Percentiles rank a stretch among this genome's conserved stretches.
Evolutionary conservation across 1,284 basidiomycete species (phyloP).

Genomic region (Austroboletus rostrupii): DNA sequence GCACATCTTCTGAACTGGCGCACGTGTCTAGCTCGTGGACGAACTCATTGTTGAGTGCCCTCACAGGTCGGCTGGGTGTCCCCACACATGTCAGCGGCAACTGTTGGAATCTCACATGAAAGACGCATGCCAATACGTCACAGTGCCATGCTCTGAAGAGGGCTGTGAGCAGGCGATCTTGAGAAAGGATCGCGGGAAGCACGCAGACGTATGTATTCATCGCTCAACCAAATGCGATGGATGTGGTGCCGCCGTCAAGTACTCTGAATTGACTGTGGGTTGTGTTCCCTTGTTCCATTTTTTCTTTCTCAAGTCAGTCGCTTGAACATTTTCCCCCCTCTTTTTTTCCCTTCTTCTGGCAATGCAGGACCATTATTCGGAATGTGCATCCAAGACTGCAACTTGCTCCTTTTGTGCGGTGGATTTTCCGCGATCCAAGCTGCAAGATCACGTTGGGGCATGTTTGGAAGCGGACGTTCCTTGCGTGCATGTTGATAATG

Average conservation of each 20-base stretch:
- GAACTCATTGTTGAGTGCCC: conserved; percentile 77
- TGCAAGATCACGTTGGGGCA: conserved; percentile 33
- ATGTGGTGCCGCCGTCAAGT: conserved; percentile 33
- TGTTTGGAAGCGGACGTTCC: conserved; percentile 40
- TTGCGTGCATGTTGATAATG: conserved; percentile 49
- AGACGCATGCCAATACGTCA: conserved; percentile 55
- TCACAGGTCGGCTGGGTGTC: conserved; percentile 56
- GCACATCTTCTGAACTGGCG: conserved; percentile 16
- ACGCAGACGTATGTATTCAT: conserved; percentile 34
- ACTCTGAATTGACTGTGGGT: conserved; percentile 36
- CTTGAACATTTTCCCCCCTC: conserved; percentile 2
- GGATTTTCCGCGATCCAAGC: conserved; percentile 33
- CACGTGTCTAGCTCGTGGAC: conserved; percentile 65
- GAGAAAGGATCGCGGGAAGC: conserved; percentile 43
- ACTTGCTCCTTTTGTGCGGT: conserved; percentile 40
- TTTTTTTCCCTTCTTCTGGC: background rate
- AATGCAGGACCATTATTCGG: conserved; percentile 34
- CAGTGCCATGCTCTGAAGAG: conserved; percentile 50
- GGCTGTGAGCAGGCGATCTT: conserved; percentile 43
- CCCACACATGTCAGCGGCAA: conserved; percentile 65
- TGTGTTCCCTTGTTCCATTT: background rate
- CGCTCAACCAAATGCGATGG: conserved; percentile 35
- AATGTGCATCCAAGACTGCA: conserved; percentile 35
- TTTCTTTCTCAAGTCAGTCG: background rate
- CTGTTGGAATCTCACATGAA: conserved; percentile 61